Evolutionary conservation across 352 stramenopile genomes (phyloP), one percentile per base, ranked within the genome.

Genomic region (Globisporangium solare): DNA sequence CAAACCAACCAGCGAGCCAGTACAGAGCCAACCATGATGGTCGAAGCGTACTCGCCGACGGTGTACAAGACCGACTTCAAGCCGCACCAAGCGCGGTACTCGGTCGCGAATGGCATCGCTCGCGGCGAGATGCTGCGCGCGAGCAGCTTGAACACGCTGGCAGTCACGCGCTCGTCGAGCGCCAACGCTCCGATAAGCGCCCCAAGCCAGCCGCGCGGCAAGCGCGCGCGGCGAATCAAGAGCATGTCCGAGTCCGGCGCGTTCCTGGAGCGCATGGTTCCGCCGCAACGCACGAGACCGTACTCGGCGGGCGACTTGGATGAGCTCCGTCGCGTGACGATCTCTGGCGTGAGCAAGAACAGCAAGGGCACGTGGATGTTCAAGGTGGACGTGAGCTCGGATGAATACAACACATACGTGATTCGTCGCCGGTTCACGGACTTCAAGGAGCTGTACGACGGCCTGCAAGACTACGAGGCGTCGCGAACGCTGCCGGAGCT

Each of bases 281-380:
- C 69, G 17, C 40, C 48, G 5, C 49, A 58, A 1, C 68, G 70
- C n/a, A 21, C 69, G n/a, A 70, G 77, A 14, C 79, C 79, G 22
- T 71, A 71, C 70, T 90, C 77, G 43, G 71, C 73, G 0, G 79
- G 77, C 6, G 62, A 88, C 43, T 66, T 71, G 27, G 51, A 74
- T 13, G 76, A 86, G 20, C 56, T 88, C 50, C 63, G 65, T 6
- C 66, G 66, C n/a, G 68, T 88, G n/a, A 74, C 64, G 12, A 86
- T 90, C 52, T 83, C 77, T 8, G 73, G 75, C 11, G 86, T 79
- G 58, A 79, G 67, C 49, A 78, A 86, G 70, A 86, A 78, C 63
- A 72, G 51, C 45, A 76, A 78, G 41, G 79, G 79, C 60, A 88
- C 75, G 41, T 90, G 79, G 79, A 77, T 88, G 61, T 90, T 90